Conservation (phyloP, 495 filamentous ascomycete genomes). For the Penicillium egyptiacum region DNA sequence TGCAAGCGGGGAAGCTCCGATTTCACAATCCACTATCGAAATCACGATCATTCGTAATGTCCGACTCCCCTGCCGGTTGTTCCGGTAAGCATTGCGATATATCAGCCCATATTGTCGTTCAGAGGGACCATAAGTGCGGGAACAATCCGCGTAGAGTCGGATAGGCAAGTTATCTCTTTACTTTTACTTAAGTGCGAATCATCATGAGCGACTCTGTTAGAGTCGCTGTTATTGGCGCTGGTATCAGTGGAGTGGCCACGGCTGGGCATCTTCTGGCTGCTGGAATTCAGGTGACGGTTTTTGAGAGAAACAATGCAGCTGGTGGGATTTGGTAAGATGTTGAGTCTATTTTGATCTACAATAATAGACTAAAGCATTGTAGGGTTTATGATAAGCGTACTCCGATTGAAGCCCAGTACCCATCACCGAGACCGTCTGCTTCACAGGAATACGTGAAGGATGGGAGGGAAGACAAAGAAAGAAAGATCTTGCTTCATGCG, state of each 20-base stretch:
- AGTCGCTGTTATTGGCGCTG: slow-evolving; percentile 69
- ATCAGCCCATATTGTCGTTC: background rate
- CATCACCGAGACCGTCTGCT: slow-evolving; percentile 48
- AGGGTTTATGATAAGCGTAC: slow-evolving; percentile 60
- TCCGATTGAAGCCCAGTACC: slow-evolving; percentile 58
- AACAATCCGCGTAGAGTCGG: background rate
- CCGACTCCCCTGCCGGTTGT: slow-evolving; percentile 5
- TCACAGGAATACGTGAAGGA: slow-evolving; percentile 29
- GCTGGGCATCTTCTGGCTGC: slow-evolving; percentile 60
- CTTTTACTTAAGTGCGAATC: background rate
- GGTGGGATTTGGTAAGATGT: slow-evolving; percentile 61
- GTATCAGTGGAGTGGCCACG: slow-evolving; percentile 64
- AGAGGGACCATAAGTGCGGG: background rate
- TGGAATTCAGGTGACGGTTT: slow-evolving; percentile 62
- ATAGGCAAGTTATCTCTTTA: background rate
- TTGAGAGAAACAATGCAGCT: slow-evolving; percentile 57
- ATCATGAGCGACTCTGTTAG: slow-evolving; percentile 32
- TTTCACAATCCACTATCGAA: slow-evolving; percentile 18
- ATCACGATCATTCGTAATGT: slow-evolving; percentile 7
- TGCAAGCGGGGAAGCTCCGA: slow-evolving; percentile 5
- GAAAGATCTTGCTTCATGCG: slow-evolving; percentile 42
- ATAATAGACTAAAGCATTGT: background rate
- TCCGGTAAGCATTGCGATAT: slow-evolving; percentile 21
- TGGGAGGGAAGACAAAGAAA: slow-evolving; percentile 24
- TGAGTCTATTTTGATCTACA: background rate